These are phyloP conservation scores for Salix koriyanagi DNA, from an alignment of 345 rosid species.

Conservation along the genomic window DNA sequence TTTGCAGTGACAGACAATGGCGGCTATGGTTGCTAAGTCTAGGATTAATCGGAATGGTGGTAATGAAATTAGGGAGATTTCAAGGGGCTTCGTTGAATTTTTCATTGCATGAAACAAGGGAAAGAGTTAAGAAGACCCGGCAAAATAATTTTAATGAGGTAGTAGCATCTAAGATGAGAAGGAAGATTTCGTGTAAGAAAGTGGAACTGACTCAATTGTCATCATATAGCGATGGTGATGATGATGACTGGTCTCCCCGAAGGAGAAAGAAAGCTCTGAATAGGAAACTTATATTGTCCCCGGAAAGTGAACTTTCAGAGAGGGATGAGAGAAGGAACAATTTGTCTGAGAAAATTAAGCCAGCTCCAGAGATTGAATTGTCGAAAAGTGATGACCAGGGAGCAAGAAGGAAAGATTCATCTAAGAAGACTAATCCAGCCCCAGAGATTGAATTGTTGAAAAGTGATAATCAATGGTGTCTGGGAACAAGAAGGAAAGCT, in stretches of 20 bases:
- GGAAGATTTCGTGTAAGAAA: background rate
- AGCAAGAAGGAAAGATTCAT: background rate
- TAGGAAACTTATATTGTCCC: background rate
- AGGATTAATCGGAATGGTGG: background rate
- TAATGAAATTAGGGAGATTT: conserved; percentile 7
- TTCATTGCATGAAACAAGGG: conserved; percentile 16
- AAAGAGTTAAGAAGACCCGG: conserved; percentile 4
- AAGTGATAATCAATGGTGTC: background rate
- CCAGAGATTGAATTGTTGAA: background rate
- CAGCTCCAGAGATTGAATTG: background rate
- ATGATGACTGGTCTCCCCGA: background rate
- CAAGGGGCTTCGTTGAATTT: background rate
- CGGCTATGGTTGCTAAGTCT: conserved; percentile 23
- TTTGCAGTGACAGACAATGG: conserved; percentile 23
- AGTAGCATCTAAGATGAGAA: background rate
- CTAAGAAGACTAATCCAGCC: background rate
- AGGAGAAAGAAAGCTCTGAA: background rate
- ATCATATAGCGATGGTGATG: background rate
- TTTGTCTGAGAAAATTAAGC: background rate
- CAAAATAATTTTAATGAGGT: conserved; percentile 1
- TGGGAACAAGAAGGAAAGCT: background rate
- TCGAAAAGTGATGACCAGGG: background rate
- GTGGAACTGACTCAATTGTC: background rate
- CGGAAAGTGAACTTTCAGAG: background rate
- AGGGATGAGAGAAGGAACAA: background rate